Evolutionary conservation across 805 yeast species (phyloP).

Genomic region (Saccharomycopsis microspora): DNA sequence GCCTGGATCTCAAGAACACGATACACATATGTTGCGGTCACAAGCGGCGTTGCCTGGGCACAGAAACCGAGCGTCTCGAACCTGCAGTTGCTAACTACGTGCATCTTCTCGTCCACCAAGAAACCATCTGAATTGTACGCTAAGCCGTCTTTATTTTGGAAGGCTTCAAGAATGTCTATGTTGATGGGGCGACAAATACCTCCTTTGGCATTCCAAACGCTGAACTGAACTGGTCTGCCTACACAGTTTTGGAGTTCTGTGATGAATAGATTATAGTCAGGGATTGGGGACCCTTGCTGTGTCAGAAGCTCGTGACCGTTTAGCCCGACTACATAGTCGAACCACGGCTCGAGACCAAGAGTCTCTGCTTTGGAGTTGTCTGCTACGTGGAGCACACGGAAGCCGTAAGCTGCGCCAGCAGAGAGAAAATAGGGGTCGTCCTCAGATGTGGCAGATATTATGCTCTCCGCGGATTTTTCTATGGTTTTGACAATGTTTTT

Average conservation of each 20-base stretch:
- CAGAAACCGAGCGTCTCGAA: constrained; percentile 52
- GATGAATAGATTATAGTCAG: constrained; percentile 32
- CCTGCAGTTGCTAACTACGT: constrained; percentile 22
- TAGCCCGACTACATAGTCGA: constrained; percentile 75
- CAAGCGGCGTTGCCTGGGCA: constrained; percentile 67
- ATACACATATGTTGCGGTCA: constrained; percentile 76
- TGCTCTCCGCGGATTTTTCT: constrained; percentile 34
- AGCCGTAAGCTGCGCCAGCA: constrained; percentile 32
- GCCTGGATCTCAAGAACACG: constrained; percentile 67
- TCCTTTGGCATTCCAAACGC: constrained; percentile 85
- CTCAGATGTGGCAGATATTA: constrained; percentile 19
- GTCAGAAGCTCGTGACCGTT: constrained; percentile 50
- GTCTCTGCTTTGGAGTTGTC: constrained; percentile 33
- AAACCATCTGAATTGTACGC: constrained; percentile 22
- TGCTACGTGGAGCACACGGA: constrained; percentile 41
- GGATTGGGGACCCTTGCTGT: constrained; percentile 21
- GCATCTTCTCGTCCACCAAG: constrained; percentile 10
- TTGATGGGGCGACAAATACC: constrained; percentile 38
- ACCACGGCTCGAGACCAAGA: constrained; percentile 68
- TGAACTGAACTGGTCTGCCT: constrained; percentile 35
- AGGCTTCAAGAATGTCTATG: constrained; percentile 18
- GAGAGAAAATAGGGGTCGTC: constrained; percentile 27
- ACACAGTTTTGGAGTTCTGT: constrained; percentile 32
- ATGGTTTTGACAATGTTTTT: constrained; percentile 46
- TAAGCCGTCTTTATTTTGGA: constrained; percentile 12